Evolutionary conservation across 345 rosid genomes (phyloP), one percentile per base, ranked within the genome.

Genomic region (Euphorbia lathyris): DNA sequence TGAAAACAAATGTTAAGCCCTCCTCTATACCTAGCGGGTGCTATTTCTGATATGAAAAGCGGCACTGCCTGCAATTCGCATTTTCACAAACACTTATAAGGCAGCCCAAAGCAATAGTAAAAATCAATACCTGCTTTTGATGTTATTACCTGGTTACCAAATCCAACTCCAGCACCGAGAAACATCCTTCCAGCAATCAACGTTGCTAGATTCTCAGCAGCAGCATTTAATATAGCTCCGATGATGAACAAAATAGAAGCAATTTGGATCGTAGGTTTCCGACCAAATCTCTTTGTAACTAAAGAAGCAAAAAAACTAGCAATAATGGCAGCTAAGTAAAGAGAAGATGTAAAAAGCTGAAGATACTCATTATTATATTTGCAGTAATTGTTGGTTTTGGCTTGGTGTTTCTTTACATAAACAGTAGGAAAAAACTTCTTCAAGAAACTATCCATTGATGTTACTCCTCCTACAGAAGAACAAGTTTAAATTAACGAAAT

Each of bases 391-490:
- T 87, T 77, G 36, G 88, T 85, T 5, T 72, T 87, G 0, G 63
- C 91, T 8, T 75, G 86, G 51, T 81, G 76, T 73, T 90, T 88
- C 83, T 42, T 86, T 52, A 72, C 82, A 76, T 79, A 88, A 48
- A 92, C 96, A 9, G 14, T 22, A 0, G 83, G 89, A 50, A 90
- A 92, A 71, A 92, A 90, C 19, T 72, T 59, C 66, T 79, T 69
- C 81, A 90, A 72, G 90, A 92, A 90, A 72, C 81, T 89, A 64
- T 88, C 95, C 98, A 92, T 92, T 17, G 91, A 72, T 25, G 96
- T 83, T 23, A 92, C 95, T 20, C 98, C 98, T 43, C 97, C 97
- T 87, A 65, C 65, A 32, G 25, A 25, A 36, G 13, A 23, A 27
- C 13, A 11, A 1, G 38, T 34, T 7, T 34, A 34, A 23, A 30